phyloP scores from a whole-genome alignment of 2,329 filamentous ascomycete genomes.

The Apiospora marii region DNA sequence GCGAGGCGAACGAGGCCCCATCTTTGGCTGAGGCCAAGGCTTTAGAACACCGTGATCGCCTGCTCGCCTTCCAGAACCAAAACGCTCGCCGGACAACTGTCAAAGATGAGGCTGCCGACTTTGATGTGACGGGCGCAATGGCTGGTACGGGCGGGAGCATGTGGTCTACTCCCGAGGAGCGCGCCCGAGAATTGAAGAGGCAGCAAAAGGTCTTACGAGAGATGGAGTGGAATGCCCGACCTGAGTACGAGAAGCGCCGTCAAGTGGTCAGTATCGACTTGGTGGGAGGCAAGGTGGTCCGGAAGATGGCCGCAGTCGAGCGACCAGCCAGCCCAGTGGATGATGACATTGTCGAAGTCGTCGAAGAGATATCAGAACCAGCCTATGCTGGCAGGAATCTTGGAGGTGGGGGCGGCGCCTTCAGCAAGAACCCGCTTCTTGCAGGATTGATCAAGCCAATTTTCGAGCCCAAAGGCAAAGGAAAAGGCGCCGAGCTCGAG shows the following conservation, averaged over 20 bases:
- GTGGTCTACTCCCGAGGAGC: constrained; percentile 85
- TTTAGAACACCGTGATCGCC: constrained; percentile 79
- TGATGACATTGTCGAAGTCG: constrained; percentile 40
- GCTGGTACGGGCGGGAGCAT: constrained; percentile 65
- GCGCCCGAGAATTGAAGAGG: constrained; percentile 81
- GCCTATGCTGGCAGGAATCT: constrained; percentile 42
- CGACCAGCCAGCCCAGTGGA: constrained; percentile 62
- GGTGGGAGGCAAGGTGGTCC: constrained; percentile 77
- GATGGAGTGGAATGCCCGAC: constrained; percentile 84
- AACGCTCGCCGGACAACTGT: constrained; percentile 86
- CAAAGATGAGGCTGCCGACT: constrained; percentile 80
- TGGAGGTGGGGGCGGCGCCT: constrained; percentile 60
- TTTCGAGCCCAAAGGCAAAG: constrained; percentile 61
- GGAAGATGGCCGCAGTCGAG: constrained; percentile 71
- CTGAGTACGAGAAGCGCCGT: constrained; percentile 88
- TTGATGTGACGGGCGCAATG: constrained; percentile 59
- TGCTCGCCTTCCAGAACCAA: constrained; percentile 84
- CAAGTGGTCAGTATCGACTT: constrained; percentile 88
- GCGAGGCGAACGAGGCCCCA: constrained; percentile 44
- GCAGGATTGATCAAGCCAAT: constrained; percentile 71
- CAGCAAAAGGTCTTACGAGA: constrained; percentile 86
- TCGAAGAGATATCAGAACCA: constrained; percentile 37
- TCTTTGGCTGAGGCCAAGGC: constrained; percentile 72
- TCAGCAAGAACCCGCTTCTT: constrained; percentile 74
- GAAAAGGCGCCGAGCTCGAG: constrained; percentile 54